Conservation (phyloP, 2,329 filamentous ascomycete species). For the Xylariaceae sp. region DNA sequence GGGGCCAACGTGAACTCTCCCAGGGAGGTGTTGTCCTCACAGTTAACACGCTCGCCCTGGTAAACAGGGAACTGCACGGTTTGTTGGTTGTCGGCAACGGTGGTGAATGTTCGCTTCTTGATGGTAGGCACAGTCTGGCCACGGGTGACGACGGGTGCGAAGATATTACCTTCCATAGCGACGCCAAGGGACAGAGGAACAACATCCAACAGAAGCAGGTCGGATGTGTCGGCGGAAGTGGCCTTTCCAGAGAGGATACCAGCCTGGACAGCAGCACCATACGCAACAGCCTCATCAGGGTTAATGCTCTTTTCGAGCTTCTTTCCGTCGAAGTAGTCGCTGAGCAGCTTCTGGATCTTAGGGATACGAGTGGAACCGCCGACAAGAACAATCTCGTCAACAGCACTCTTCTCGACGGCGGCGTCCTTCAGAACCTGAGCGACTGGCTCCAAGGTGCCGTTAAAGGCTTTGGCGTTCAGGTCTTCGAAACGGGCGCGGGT, state of each 20-base stretch:
- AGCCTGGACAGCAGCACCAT: slow-evolving; percentile 97
- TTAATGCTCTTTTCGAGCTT: slow-evolving; percentile 99
- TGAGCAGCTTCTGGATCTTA: slow-evolving; percentile 97
- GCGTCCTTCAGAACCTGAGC: slow-evolving; percentile 97
- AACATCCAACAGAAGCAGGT: slow-evolving; percentile 95
- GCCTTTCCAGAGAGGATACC: slow-evolving; percentile 99
- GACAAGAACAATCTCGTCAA: slow-evolving; percentile 98
- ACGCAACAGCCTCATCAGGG: slow-evolving; percentile 98
- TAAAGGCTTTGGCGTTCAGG: slow-evolving; percentile 93
- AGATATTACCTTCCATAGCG: slow-evolving; percentile 99
- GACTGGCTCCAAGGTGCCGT: slow-evolving; percentile 91
- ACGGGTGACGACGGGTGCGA: slow-evolving; percentile 87
- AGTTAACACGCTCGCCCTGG: slow-evolving; percentile 98
- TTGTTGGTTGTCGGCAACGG: slow-evolving; percentile 75
- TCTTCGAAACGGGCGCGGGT: slow-evolving; percentile 99
- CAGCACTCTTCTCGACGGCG: slow-evolving; percentile 80
- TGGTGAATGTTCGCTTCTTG: slow-evolving; percentile 88
- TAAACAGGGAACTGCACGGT: slow-evolving; percentile 90
- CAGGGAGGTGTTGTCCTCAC: slow-evolving; percentile 95
- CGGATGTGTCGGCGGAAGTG: slow-evolving; percentile 88
- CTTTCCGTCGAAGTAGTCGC: slow-evolving; percentile 99
- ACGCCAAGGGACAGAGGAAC: slow-evolving; percentile 96
- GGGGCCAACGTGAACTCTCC: slow-evolving; percentile 97
- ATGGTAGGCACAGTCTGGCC: slow-evolving; percentile 76
- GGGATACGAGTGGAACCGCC: slow-evolving; percentile 99